A percentile compares a stretch with the other conserved stretches of the same genome.
Evolutionary conservation across 495 filamentous ascomycete species (phyloP).

Genomic region (Aspergillus ostianus): DNA sequence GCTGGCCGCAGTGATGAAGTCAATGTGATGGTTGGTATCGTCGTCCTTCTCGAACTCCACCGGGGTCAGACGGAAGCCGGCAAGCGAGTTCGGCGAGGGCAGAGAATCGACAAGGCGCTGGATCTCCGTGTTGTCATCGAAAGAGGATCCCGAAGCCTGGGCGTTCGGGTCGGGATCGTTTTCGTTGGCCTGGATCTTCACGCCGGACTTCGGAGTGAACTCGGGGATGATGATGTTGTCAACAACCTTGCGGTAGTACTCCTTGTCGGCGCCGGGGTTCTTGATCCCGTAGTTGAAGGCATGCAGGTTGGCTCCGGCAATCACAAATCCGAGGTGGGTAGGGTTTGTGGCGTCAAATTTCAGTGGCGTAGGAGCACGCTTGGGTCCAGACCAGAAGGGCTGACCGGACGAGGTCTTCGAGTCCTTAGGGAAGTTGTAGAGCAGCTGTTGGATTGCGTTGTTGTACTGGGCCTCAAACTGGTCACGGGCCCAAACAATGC

Average conservation of each 20-base stretch:
- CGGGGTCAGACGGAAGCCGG: constrained; percentile 81
- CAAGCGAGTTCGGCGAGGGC: constrained; percentile 74
- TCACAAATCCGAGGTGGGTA: constrained; percentile 82
- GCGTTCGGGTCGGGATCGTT: constrained; percentile 94
- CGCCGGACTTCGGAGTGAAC: constrained; percentile 84
- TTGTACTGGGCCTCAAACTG: constrained; percentile 97
- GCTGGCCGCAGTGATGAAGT: constrained; percentile 97
- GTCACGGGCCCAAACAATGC: constrained; percentile 87
- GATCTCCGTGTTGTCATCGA: constrained; percentile 72
- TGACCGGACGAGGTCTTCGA: constrained; percentile 82
- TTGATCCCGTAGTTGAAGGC: constrained; percentile 98
- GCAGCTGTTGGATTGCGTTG: constrained; percentile 92
- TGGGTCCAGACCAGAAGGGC: constrained; percentile 97
- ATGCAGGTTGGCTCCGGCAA: constrained; percentile 87
- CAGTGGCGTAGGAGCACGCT: constrained; percentile 90
- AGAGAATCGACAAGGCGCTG: constrained; percentile 62
- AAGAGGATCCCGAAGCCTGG: constrained; percentile 44
- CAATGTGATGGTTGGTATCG: constrained; percentile 96
- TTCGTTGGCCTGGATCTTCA: constrained; percentile 97
- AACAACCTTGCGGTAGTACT: constrained; percentile 71
- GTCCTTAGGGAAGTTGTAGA: constrained; percentile 98
- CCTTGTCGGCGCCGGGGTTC: constrained; percentile 60
- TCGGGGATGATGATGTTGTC: constrained; percentile 96
- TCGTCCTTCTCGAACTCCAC: constrained; percentile 99
- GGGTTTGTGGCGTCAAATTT: constrained; percentile 82